Conservation (phyloP, 345 rosid species). For the Raphanus sativus region DNA sequence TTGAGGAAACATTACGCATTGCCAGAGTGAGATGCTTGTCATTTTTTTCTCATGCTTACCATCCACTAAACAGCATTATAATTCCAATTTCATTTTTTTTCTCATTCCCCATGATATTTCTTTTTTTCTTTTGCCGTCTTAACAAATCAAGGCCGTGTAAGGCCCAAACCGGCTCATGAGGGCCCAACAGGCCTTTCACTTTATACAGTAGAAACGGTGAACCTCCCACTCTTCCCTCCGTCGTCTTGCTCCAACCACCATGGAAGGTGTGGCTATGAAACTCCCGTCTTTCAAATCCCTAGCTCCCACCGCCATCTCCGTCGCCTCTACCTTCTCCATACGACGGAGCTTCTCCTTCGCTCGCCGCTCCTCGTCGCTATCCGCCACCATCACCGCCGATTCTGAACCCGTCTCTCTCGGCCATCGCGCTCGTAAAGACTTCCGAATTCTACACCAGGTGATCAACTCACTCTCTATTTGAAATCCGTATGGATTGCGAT, state of each 20-base stretch:
- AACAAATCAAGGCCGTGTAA: neutral
- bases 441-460: conserved; percentile 80
- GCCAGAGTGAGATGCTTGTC: neutral
- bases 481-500: neutral
- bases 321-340: conserved; percentile 3
- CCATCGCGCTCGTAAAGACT: conserved; percentile 73
- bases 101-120: too few species aligned
- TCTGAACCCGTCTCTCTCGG: conserved; percentile 65
- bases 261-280: conserved; percentile 60
- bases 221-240: neutral
- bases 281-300: conserved; percentile 52
- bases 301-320: conserved; percentile 34
- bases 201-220: neutral
- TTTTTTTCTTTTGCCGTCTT: neutral
- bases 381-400: conserved; percentile 33
- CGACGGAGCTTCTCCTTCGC: conserved; percentile 21
- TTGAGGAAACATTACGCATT: neutral
- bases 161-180: neutral
- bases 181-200: neutral
- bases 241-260: conserved; percentile 27
- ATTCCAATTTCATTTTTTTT: too few species aligned
- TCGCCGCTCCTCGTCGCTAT: conserved; percentile 33
- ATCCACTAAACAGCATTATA: neutral
- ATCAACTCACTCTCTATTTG: neutral
- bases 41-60: neutral